Base-by-base conservation (phyloP, 768 basidiomycete species). In the Hortiboletus campestris region DNA sequence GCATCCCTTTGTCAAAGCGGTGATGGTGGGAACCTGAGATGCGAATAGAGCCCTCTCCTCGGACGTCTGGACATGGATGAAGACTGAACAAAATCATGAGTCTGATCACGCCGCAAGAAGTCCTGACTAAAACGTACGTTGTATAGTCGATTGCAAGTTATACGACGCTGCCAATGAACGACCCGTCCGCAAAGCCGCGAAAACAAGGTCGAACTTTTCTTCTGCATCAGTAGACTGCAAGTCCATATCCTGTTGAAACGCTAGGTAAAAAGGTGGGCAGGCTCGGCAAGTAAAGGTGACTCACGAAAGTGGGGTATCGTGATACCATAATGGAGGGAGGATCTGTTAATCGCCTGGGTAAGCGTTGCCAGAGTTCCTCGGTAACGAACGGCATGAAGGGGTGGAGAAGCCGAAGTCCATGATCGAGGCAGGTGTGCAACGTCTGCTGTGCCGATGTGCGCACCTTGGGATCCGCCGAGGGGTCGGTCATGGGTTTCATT, bases 331-430 rank as follows among this genome's bases (percentile, higher is more conserved):
- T 94, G 0, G 93, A 93, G 8, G 86, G 84, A 10, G 79, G 61
- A 68, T 98, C 94, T 39, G 86, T 87, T 2, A 88, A 84, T 56
- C 94, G 78, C 17, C 95, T 80, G 0, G 95, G 94, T 2, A 99
- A 78, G 29, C 97, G 84, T 71, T 99, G 97, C 97, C 97, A 99
- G 12, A 99, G 76, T 71, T 98, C 97, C 74, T 99, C 97, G 5
- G 97, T 98, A 32, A 99, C 91, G 72, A 90, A 99, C 1, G 97
- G 97, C 97, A 98, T 99, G 77, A 98, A 94, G 0, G 97, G 97
- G 71, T 98, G 97, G 1, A 98, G 78, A 2, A 99, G 78, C 19
- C 88, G 85, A 50, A 99, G 78, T 11, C 95, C 97, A 57, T 86
- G 75, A 64, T 99, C 97, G 39, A 99, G 80, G 69, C 94, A 96